Evolutionary conservation across 305 asterid genomes (phyloP).

Genomic region (Solanum hybrid): DNA sequence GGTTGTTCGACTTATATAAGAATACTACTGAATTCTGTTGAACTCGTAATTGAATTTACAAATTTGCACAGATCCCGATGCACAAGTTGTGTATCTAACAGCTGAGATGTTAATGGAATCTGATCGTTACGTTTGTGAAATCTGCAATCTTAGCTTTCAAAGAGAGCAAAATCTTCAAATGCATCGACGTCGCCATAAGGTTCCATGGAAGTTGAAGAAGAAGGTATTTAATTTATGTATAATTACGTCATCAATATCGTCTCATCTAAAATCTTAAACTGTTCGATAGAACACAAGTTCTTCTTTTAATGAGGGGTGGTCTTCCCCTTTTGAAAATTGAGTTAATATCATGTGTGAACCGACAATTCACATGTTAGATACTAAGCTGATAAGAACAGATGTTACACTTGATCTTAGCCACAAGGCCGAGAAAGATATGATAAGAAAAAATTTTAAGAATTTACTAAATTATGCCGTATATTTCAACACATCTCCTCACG

Average conservation of each 20-base stretch:
- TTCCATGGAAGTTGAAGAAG: conserved; percentile 14
- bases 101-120: conserved; percentile 17
- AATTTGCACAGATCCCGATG: conserved; percentile 10
- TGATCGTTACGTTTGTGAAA: conserved; percentile 13
- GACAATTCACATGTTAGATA: neutral
- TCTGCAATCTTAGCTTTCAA: conserved; percentile 13
- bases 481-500: neutral
- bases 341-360: neutral
- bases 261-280: neutral
- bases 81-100: conserved; percentile 11
- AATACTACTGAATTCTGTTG: neutral
- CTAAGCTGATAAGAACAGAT: neutral
- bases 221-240: neutral
- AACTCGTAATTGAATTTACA: neutral
- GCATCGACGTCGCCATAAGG: conserved; percentile 16
- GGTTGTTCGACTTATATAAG: neutral
- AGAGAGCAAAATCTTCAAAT: conserved; percentile 15
- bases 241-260: neutral
- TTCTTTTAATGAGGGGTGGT: neutral
- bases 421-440: neutral
- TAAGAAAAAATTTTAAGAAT: no score
- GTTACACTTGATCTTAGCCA: neutral
- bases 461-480: neutral
- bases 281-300: neutral
- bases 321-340: neutral